A percentile compares a stretch with the other conserved stretches of the same genome.
phyloP scores from a whole-genome alignment of 1,284 basidiomycete genomes.

The Cutaneotrichosporon cyanovorans region DNA sequence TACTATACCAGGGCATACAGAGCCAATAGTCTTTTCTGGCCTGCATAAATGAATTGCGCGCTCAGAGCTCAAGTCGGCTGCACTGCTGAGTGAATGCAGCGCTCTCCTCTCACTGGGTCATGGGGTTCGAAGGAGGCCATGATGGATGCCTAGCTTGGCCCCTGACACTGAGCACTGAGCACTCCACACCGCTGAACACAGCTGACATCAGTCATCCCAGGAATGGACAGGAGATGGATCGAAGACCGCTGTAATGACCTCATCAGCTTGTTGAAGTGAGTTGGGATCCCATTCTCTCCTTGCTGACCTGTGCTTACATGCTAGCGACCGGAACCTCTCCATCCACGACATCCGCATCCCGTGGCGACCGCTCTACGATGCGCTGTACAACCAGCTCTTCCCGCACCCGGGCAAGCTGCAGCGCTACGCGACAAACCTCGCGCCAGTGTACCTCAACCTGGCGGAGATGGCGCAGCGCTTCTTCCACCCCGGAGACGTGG shows the following conservation, averaged over 20 bases:
- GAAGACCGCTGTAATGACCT: slow-evolving; percentile 49
- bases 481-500: slow-evolving; percentile 80
- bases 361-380: slow-evolving; percentile 77
- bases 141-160: too few species aligned
- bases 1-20: too few species aligned
- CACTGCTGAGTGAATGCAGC: too few species aligned
- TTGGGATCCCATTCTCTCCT: too few species aligned
- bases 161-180: too few species aligned
- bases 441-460: slow-evolving; percentile 63
- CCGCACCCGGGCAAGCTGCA: slow-evolving; percentile 73
- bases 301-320: slow-evolving; percentile 51
- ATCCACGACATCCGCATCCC: slow-evolving; percentile 78
- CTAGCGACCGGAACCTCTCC: slow-evolving; percentile 64
- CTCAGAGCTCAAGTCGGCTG: too few species aligned
- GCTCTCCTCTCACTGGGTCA: too few species aligned
- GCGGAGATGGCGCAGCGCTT: slow-evolving; percentile 75
- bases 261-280: slow-evolving; percentile 54
- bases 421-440: slow-evolving; percentile 56
- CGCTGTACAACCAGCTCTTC: slow-evolving; percentile 73
- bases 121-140: too few species aligned
- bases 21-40: too few species aligned
- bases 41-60: too few species aligned
- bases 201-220: slow-evolving; percentile 49
- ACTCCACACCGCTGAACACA: neutral
- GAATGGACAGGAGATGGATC: slow-evolving; percentile 49